Evolutionary conservation across 1,284 basidiomycete genomes (phyloP), one percentile per base, ranked within the genome.

Genomic region (Fomitiporia mediterranea): DNA sequence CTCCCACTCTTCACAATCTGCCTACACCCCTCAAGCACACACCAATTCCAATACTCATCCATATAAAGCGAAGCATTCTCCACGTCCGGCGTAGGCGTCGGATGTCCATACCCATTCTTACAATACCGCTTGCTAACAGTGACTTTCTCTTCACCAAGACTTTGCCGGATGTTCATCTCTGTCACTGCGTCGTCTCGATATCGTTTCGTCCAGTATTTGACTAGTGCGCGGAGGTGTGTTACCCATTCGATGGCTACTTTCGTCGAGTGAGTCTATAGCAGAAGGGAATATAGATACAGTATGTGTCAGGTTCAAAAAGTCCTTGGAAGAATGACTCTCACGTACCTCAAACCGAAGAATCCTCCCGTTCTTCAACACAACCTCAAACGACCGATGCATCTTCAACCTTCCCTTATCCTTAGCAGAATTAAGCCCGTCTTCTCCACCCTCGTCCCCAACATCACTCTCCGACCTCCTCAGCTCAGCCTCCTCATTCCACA

Each of bases 181-280:
- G 85, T 78, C 54, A 76, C 75, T 15, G 91, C 84, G 65, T 91
- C 89, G 40, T 75, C 73, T 34, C 78, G 77, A 63, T 90, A 84
- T 37, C 85, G 79, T 53, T 81, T 75, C 52, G 78, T 83, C 92
- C 92, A 94, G 67, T 91, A 94, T 8, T 73, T 68, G 34, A 87
- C 71, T 27, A 94, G 76, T 38, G 77, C 79, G 25, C 81, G 79
- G 2, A 94, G 76, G 51, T 81, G 79, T 53, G 80, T 76, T 49
- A 93, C 82, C 91, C 91, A 94, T 63, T 94, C 89, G 46, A 85
- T 66, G 1, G 86, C 86, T 40, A 83, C 73, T 32, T 71, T 71
- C 53, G 78, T 76, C 11, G 86, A 88, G 69, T 84, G 74, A 11
- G 80, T 76, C 86, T 90, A 52, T 7, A n/a, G n/a, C n/a, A n/a